Conservation (phyloP, 2,329 filamentous ascomycete genomes). For the Arthrobotrys sphaeroides region DNA sequence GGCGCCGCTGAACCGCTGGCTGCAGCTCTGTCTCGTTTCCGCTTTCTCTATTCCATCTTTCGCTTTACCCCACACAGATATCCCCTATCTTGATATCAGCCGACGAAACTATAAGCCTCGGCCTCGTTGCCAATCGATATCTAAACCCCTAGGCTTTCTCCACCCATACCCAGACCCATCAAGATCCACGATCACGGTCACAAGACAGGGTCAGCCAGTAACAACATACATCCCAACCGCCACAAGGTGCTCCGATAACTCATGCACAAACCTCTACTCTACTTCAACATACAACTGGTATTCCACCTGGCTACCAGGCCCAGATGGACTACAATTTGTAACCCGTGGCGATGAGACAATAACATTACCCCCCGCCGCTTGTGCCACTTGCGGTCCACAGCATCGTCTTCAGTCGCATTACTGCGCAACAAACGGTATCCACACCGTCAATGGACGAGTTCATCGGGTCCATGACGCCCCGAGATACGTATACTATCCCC, state of each 20-base stretch:
- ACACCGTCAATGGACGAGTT: neutral
- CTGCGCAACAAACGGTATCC: neutral
- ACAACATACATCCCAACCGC: neutral
- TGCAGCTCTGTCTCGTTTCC: neutral
- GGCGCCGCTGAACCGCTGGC: neutral
- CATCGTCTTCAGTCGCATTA: neutral
- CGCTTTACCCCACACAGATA: neutral
- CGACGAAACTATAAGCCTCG: neutral
- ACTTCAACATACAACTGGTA: neutral
- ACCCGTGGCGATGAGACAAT: neutral
- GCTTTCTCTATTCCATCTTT: neutral
- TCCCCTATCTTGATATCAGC: neutral
- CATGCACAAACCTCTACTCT: neutral
- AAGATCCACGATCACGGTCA: constrained; percentile 5
- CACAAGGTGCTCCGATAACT: neutral
- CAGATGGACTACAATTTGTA: neutral
- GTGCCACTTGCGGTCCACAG: neutral
- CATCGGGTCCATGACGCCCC: neutral
- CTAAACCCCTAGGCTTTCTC: neutral
- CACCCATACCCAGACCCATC: neutral
- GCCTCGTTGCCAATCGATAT: neutral
- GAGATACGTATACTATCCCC: neutral
- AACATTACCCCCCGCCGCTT: neutral
- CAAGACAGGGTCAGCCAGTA: neutral
- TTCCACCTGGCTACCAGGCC: neutral